phyloP scores from a whole-genome alignment of 2,329 filamentous ascomycete genomes.

The Hymenoscyphus albidus region DNA sequence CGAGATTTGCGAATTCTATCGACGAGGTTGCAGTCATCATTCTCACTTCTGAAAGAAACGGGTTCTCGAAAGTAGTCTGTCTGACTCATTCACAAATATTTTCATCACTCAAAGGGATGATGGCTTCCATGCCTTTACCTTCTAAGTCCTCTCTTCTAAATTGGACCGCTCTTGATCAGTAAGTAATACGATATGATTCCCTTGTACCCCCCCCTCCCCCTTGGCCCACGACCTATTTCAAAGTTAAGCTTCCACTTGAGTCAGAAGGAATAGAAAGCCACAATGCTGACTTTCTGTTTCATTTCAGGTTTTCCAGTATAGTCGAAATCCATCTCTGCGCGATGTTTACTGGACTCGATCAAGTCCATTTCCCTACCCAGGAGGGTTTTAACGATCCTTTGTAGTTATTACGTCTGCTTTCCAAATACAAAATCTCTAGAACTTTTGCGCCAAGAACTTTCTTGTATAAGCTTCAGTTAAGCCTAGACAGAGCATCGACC shows the following conservation, averaged over 20 bases:
- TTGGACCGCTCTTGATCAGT: not conserved
- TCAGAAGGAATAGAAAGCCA: not conserved
- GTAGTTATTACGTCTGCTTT: not conserved
- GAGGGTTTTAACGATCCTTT: not conserved
- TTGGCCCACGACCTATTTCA: too few relatives aligned
- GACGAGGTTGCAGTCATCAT: not conserved
- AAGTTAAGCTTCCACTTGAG: too few relatives aligned
- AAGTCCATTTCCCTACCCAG: not conserved
- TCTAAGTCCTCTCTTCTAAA: not conserved
- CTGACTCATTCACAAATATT: not conserved
- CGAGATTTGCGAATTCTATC: not conserved
- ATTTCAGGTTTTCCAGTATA: not conserved
- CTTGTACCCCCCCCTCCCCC: not conserved
- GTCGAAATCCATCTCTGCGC: not conserved
- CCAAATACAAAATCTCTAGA: not conserved
- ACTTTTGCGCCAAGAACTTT: not conserved
- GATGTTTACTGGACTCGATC: not conserved
- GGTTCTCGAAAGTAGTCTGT: not conserved
- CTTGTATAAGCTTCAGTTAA: not conserved
- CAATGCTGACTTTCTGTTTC: not conserved
- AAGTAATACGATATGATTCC: not conserved
- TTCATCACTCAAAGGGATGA: not conserved
- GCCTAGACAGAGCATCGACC: not conserved
- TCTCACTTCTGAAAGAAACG: not conserved
- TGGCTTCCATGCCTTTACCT: not conserved